Percentiles rank a stretch among this genome's conserved stretches.
Evolutionary conservation across 352 stramenopile genomes (phyloP).

Genomic region (Globisporangium paddicum): DNA sequence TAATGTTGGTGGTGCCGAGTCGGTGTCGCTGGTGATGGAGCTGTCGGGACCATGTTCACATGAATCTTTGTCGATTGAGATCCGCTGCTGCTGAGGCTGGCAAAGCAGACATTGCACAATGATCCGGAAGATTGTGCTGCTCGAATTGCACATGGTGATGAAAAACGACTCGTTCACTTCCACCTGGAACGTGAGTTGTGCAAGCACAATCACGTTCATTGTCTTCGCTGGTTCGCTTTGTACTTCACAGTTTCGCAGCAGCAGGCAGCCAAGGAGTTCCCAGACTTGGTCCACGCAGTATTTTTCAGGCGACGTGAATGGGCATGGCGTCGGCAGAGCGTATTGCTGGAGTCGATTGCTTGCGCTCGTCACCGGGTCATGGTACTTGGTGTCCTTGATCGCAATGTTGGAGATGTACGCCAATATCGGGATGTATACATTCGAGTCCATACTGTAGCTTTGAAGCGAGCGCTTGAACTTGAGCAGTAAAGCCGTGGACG

Average conservation of each 20-base stretch:
- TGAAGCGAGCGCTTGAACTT: constrained; percentile 45
- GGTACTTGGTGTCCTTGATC: constrained; percentile 53
- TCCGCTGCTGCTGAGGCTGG: not conserved
- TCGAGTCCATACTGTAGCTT: constrained; percentile 38
- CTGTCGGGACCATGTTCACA: not conserved
- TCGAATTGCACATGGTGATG: constrained; percentile 42
- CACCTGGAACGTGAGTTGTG: constrained; percentile 41
- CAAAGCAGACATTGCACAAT: constrained; percentile 30
- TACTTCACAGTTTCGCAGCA: constrained; percentile 43
- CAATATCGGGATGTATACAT: constrained; percentile 54
- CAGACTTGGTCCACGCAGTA: constrained; percentile 50
- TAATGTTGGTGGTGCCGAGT: constrained; percentile 3
- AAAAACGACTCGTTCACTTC: constrained; percentile 53
- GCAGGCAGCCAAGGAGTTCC: constrained; percentile 54
- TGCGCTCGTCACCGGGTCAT: constrained; percentile 24
- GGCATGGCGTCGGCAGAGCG: constrained; percentile 20
- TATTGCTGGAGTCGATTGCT: constrained; percentile 23
- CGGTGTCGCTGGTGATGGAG: not conserved
- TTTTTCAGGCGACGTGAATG: constrained; percentile 12
- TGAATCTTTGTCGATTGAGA: not conserved
- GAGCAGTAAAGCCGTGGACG: constrained; percentile 11
- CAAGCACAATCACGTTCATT: constrained; percentile 40
- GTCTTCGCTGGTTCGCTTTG: constrained; percentile 18
- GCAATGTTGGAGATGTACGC: constrained; percentile 57
- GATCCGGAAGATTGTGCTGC: constrained; percentile 38